Base-by-base conservation (phyloP, 163 green algal genomes). In the Chlamydomonas reinhardtii region DNA sequence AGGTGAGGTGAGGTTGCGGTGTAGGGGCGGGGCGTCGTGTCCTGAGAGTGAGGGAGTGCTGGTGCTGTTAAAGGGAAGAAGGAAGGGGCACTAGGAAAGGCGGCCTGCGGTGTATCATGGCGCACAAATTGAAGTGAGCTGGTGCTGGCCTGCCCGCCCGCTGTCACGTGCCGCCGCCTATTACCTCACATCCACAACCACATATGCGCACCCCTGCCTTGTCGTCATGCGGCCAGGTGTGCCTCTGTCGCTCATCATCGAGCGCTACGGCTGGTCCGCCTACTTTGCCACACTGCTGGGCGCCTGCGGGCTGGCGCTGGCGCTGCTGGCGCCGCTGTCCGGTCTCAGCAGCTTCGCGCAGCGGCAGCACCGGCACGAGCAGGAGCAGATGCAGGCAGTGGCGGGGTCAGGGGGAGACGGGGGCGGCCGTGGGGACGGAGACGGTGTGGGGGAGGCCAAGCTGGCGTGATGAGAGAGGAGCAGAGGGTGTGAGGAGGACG, bases 191-290 rank as follows among this genome's bases (percentile, higher is more conserved):
- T 25, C 34, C 35, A 5, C 15, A 32, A 22, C 34, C 20, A 0
- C 35, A 34, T 16, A 22, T 19, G 2, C 35, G 4, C 20, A 56
- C 20, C 34, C 12, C 17, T 8, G 4, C 32, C 35, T n/a, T n/a
- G n/a, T n/a, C n/a, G n/a, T n/a, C n/a, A n/a, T n/a, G n/a, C n/a
- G 20, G 16, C 39, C 96, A 69, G 97, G 97, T 74, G 95, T 98
- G 82, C 97, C 97, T 0, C 95, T 99, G n/a, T 97, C 96, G 62
- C 93, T 97, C 81, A 95, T 99, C 25, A 95, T 99, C 59, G 94
- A 97, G 91, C 37, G 59, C 34, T 82, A 61, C 72, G 82, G 83
- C 73, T 88, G 83, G 83, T 11, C 17, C 43, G 73, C 48, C 14
- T 88, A 84, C 83, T 88, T 88, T 64, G 56, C 32, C 32, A 32